These are phyloP conservation scores for Protomyces inundatus DNA, from an alignment of 1,139 yeast species.

Conservation along the genomic window DNA sequence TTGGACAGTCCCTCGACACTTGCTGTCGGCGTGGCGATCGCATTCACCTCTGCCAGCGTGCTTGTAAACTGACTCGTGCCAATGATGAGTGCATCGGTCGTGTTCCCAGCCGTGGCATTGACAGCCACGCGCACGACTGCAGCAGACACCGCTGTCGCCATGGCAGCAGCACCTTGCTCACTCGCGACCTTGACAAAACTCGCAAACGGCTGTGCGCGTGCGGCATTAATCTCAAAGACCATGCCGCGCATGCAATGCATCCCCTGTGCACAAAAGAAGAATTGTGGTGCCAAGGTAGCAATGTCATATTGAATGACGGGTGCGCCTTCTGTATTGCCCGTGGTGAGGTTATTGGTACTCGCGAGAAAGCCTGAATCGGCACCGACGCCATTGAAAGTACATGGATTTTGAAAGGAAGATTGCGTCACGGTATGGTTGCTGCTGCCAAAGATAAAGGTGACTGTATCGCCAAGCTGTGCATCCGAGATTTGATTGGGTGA, in stretches of 20 bases:
- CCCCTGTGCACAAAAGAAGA: conserved; percentile 2
- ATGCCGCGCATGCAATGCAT: conserved; percentile 9
- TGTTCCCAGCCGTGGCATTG: background rate
- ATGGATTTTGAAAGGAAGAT: conserved; percentile 1
- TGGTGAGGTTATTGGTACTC: background rate
- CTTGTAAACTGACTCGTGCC: background rate
- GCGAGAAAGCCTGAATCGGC: conserved; percentile 4
- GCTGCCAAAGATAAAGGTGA: conserved; percentile 1
- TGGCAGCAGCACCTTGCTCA: background rate
- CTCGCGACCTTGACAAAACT: background rate
- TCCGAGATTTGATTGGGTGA: background rate
- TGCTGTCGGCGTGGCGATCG: background rate
- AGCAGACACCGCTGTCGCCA: background rate
- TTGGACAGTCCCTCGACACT: too few species aligned
- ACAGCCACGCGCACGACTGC: background rate
- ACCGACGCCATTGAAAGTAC: background rate
- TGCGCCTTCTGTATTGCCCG: background rate
- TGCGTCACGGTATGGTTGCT: conserved; percentile 15
- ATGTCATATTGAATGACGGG: conserved; percentile 2
- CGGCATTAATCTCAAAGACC: conserved; percentile 14
- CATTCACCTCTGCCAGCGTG: background rate
- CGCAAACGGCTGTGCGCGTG: background rate
- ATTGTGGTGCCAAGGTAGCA: background rate
- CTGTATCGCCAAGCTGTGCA: background rate
- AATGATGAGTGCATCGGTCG: background rate